phyloP scores from a whole-genome alignment of 2,329 filamentous ascomycete genomes.

The Fusarium setosum region DNA sequence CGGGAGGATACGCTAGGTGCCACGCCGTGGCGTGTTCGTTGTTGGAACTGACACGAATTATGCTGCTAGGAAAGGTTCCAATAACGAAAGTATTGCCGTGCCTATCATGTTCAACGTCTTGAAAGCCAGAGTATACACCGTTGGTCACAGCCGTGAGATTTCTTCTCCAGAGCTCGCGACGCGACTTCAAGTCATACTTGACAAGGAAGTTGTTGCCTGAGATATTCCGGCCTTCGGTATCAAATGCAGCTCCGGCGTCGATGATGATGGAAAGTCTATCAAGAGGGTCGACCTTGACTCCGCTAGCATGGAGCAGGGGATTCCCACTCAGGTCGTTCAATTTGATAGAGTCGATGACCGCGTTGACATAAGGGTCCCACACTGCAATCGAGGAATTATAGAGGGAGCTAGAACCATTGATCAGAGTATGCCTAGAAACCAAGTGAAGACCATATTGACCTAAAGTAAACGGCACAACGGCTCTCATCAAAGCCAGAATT shows the following conservation, averaged over 20 bases:
- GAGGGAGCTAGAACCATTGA: background rate
- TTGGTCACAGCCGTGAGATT: constrained; percentile 47
- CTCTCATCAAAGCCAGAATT: constrained; percentile 20
- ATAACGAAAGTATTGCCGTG: constrained; percentile 51
- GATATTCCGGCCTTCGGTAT: constrained; percentile 48
- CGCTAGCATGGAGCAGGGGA: constrained; percentile 41
- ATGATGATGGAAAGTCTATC: constrained; percentile 49
- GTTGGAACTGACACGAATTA: constrained; percentile 47
- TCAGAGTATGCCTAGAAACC: background rate
- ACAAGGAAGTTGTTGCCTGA: constrained; percentile 51
- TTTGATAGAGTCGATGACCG: constrained; percentile 39
- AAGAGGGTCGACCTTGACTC: constrained; percentile 48
- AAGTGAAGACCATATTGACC: background rate
- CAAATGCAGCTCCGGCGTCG: constrained; percentile 49
- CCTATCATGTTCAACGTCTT: constrained; percentile 52
- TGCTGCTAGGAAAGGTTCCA: constrained; percentile 51
- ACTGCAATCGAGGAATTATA: constrained; percentile 16
- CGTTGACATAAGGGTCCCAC: constrained; percentile 23
- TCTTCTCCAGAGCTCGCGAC: constrained; percentile 44
- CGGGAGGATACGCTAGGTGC: constrained; percentile 44
- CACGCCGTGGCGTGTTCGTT: constrained; percentile 44
- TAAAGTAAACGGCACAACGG: constrained; percentile 9
- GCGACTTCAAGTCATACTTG: constrained; percentile 46
- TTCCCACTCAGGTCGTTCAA: constrained; percentile 45
- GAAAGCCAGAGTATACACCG: constrained; percentile 50